These are phyloP conservation scores for Suillus fuscotomentosus DNA, from an alignment of 768 basidiomycete species.

Conservation along the genomic window DNA sequence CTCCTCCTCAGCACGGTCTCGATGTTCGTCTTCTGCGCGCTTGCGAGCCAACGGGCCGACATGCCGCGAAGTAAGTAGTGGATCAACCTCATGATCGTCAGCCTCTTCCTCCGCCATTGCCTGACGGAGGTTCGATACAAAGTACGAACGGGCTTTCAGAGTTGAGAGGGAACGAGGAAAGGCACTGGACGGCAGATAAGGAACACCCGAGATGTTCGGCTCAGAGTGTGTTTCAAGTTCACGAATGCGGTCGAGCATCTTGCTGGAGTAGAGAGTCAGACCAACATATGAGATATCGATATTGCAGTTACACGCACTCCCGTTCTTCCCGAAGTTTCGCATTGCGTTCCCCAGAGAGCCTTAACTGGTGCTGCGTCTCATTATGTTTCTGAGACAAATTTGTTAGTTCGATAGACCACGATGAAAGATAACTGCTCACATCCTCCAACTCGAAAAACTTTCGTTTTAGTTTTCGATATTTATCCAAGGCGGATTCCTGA, in stretches of 20 bases:
- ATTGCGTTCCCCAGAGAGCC: slow-evolving; percentile 62
- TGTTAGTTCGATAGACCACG: slow-evolving; percentile 12
- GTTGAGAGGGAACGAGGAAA: slow-evolving; percentile 49
- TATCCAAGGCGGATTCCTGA: slow-evolving; percentile 50
- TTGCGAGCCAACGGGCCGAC: slow-evolving; percentile 43
- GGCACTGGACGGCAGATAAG: slow-evolving; percentile 43
- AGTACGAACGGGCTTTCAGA: slow-evolving; percentile 40
- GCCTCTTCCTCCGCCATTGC: slow-evolving; percentile 43
- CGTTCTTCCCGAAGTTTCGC: slow-evolving; percentile 59
- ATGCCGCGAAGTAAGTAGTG: slow-evolving; percentile 45
- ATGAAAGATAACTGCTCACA: slow-evolving; percentile 39
- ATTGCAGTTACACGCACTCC: slow-evolving; percentile 44
- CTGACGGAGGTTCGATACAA: slow-evolving; percentile 47
- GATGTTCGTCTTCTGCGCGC: slow-evolving; percentile 42
- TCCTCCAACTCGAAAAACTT: slow-evolving; percentile 69
- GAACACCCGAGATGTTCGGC: slow-evolving; percentile 24
- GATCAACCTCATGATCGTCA: slow-evolving; percentile 47
- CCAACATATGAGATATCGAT: not conserved
- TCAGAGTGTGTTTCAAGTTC: slow-evolving; percentile 52
- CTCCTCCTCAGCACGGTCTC: slow-evolving; percentile 45
- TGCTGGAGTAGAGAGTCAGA: slow-evolving; percentile 31
- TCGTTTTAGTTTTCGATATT: slow-evolving; percentile 64
- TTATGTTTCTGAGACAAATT: slow-evolving; percentile 51
- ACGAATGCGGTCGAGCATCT: slow-evolving; percentile 57
- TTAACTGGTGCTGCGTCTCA: slow-evolving; percentile 55